phyloP scores from a whole-genome alignment of 805 yeast species.

The Candida hungchunana region DNA sequence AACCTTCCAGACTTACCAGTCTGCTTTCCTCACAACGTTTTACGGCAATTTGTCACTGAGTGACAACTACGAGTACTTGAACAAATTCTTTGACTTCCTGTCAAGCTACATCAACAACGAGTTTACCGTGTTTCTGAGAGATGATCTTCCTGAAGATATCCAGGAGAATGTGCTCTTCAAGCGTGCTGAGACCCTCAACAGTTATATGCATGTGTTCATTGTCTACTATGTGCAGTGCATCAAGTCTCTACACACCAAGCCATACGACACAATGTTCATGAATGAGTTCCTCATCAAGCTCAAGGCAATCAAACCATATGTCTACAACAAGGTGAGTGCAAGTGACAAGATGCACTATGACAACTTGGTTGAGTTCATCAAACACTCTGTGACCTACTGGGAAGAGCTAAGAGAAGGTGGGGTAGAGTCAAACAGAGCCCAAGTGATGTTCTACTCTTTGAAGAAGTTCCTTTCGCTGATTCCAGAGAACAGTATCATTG shows the following conservation, averaged over 20 bases:
- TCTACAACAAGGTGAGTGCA: constrained; percentile 13
- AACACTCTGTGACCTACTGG: constrained; percentile 16
- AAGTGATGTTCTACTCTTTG: constrained; percentile 24
- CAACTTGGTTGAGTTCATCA: constrained; percentile 16
- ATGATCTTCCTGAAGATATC: constrained; percentile 10
- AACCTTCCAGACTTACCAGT: constrained; percentile 24
- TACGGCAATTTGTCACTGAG: constrained; percentile 21
- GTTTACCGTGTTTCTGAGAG: constrained; percentile 17
- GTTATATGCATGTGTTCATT: constrained; percentile 21
- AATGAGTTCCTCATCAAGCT: constrained; percentile 27
- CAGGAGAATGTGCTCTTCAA: constrained; percentile 13
- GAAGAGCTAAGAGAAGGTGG: constrained; percentile 7
- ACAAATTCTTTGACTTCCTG: constrained; percentile 22
- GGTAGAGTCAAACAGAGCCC: constrained; percentile 19
- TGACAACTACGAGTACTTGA: constrained; percentile 21
- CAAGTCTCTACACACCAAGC: constrained; percentile 29
- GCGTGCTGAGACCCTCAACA: constrained; percentile 20
- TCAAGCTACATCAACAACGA: constrained; percentile 18
- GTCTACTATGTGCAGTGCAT: constrained; percentile 29
- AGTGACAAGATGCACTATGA: constrained; percentile 15
- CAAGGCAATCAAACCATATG: constrained; percentile 14
- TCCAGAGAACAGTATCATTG: constrained; percentile 18
- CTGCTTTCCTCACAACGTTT: constrained; percentile 20
- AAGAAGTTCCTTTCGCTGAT: constrained; percentile 22
- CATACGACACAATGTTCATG: constrained; percentile 28